Conservation (phyloP, 2,329 filamentous ascomycete species). For the Colletotrichum orbiculare region DNA sequence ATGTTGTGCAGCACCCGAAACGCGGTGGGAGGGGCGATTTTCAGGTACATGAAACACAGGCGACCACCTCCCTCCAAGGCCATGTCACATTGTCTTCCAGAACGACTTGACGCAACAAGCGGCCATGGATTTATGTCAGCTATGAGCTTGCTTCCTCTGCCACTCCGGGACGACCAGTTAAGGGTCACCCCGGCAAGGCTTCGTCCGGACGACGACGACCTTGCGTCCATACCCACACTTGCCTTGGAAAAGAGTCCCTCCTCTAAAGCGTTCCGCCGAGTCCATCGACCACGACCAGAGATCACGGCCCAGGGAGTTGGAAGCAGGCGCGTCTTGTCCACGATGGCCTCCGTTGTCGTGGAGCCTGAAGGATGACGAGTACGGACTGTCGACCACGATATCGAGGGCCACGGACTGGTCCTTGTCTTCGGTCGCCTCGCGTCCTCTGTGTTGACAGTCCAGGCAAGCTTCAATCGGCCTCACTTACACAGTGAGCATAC, state of each 20-base stretch:
- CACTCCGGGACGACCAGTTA: conserved; percentile 2
- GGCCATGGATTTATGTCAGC: conserved; percentile 27
- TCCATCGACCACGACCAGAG: neutral
- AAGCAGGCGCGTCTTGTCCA: neutral
- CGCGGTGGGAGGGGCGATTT: conserved; percentile 39
- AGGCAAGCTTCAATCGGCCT: conserved; percentile 1
- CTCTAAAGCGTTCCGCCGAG: conserved; percentile 23
- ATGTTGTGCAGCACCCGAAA: conserved; percentile 43
- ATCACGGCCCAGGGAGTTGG: too few relatives aligned
- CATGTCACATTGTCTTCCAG: conserved; percentile 39
- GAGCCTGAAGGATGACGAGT: conserved; percentile 24
- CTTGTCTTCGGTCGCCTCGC: conserved; percentile 14
- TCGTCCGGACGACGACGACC: conserved; percentile 8
- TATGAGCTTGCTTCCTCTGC: conserved; percentile 17
- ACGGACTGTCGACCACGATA: conserved; percentile 30
- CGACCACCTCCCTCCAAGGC: conserved; percentile 17
- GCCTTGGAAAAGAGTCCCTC: conserved; percentile 6
- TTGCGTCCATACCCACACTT: conserved; percentile 15
- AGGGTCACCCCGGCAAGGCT: conserved; percentile 11
- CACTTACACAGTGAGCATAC: conserved; percentile 6
- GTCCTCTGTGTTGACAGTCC: conserved; percentile 11
- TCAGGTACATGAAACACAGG: conserved; percentile 43
- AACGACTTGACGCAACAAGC: conserved; percentile 35
- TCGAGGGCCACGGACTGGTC: conserved; percentile 27
- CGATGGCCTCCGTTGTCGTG: conserved; percentile 32